Percentiles rank a stretch among this genome's conserved stretches.
phyloP scores from a whole-genome alignment of 148 eudicot genomes.

The Dysphania ambrosioides region DNA sequence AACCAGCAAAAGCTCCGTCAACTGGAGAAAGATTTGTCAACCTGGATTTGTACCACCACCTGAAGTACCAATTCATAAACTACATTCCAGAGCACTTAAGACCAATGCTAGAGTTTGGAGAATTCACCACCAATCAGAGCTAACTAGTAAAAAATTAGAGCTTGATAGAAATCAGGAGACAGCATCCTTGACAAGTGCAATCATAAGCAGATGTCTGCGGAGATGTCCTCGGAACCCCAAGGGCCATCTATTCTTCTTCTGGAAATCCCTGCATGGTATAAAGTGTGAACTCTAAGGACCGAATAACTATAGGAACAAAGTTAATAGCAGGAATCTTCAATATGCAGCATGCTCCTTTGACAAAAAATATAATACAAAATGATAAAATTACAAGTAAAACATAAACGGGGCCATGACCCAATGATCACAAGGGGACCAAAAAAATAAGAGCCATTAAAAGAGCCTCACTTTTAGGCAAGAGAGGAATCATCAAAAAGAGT shows the following conservation, averaged over 20 bases:
- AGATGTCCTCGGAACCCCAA: neutral
- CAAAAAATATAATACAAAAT: too few species aligned
- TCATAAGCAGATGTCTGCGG: neutral
- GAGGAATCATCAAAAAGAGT: too few species aligned
- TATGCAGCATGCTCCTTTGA: too few species aligned
- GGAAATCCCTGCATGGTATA: slow-evolving; percentile 24
- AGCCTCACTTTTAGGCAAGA: too few species aligned
- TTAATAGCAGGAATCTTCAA: slow-evolving; percentile 10
- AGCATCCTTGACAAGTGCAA: slow-evolving; percentile 6
- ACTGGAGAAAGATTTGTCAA: neutral
- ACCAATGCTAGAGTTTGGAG: neutral
- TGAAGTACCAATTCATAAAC: too few species aligned
- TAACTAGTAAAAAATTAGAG: neutral
- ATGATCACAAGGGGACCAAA: too few species aligned
- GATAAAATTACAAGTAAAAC: too few species aligned
- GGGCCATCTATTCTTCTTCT: slow-evolving; percentile 13
- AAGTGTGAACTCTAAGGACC: slow-evolving; percentile 19
- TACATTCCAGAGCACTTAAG: neutral
- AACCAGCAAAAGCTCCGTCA: neutral
- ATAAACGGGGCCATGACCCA: too few species aligned
- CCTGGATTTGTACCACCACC: neutral
- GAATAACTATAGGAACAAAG: slow-evolving; percentile 15
- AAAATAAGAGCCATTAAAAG: too few species aligned
- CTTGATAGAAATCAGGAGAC: neutral
- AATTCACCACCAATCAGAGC: neutral